Conservation (phyloP, 116 monocot species). For the Papilionanthe hybrid region DNA sequence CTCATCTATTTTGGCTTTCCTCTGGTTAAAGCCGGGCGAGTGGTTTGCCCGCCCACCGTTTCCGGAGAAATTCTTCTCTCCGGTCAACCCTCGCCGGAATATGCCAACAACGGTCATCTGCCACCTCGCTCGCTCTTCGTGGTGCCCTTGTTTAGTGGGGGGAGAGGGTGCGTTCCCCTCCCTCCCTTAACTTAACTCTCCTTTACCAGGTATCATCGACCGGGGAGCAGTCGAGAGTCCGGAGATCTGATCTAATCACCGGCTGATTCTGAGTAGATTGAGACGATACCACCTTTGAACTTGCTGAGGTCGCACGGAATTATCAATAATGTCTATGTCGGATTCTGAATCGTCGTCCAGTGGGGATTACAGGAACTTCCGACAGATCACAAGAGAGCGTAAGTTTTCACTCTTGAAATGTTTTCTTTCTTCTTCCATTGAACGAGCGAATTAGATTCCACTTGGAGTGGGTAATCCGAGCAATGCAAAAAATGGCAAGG, state of each 20-base stretch:
- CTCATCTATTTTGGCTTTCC: too few species aligned
- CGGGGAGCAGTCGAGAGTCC: not conserved
- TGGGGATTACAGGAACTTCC: slow-evolving; percentile 11
- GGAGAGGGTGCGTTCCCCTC: not conserved
- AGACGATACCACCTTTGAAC: not conserved
- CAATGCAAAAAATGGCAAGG: not conserved
- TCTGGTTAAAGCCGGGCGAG: too few species aligned
- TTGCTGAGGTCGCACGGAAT: not conserved
- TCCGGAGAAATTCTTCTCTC: not conserved
- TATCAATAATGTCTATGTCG: slow-evolving; percentile 8
- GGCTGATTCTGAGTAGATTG: not conserved
- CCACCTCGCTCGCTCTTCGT: not conserved
- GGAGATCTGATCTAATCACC: not conserved
- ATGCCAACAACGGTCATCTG: not conserved
- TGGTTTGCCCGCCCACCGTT: not conserved
- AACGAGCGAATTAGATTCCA: not conserved
- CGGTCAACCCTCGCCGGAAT: slow-evolving; percentile 3
- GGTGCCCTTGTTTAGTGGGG: not conserved
- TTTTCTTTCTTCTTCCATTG: not conserved
- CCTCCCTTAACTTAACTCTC: not conserved
- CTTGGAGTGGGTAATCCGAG: not conserved
- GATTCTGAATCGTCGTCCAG: slow-evolving; percentile 4
- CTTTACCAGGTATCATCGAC: not conserved
- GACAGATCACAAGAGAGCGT: slow-evolving; percentile 11
- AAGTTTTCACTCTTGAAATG: not conserved